Evolutionary conservation across 2,329 filamentous ascomycete genomes (phyloP), one percentile per base, ranked within the genome.

Genomic region (Ophiocordyceps sinensis): DNA sequence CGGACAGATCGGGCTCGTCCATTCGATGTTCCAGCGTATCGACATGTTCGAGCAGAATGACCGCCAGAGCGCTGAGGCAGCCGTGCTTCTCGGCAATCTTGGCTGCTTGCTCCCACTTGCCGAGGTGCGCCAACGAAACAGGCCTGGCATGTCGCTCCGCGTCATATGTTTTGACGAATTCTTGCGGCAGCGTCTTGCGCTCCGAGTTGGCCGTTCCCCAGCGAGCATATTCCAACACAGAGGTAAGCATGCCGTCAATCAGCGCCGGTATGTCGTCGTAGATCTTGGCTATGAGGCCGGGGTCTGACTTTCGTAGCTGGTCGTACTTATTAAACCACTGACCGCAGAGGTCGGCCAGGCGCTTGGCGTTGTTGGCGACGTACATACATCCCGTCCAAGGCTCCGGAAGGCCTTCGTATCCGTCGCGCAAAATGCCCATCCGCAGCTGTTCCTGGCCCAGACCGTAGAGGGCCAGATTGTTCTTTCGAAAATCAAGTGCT

Each of bases 381-480:
- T 70, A 75, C 36, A 65, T 60, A 48, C 73, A 77, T 14, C 85
- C 87, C 0, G 88, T 95, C 91, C 91, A 98, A 36, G 88, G 83
- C 44, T 85, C 79, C 0, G 82, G 75, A 9, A 95, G 68, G 11
- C 71, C 75, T 17, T 79, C 71, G 53, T 86, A 88, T 36, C 75
- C 73, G 14, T 70, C 64, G 2, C 65, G 62, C 10, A 85, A 60
- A 21, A 85, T 73, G 7, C 81, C 80, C 47, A 80, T 66, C 38
- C 77, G 67, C 28, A 91, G 59, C 40, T 73, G 64, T 47, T 87
- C 82, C 14, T 73, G 64, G 15, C 72, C 69, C 5, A 95, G 70
- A 2, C 85, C 86, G 55, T 94, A 96, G 4, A 76, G 61, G 2
- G 66, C 62, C 12, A 82, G 67, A 50, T 89, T 82, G 30, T 75